These are phyloP conservation scores for Ziziphus jujuba DNA, from an alignment of 306 rosid genomes.

Conservation along the genomic window DNA sequence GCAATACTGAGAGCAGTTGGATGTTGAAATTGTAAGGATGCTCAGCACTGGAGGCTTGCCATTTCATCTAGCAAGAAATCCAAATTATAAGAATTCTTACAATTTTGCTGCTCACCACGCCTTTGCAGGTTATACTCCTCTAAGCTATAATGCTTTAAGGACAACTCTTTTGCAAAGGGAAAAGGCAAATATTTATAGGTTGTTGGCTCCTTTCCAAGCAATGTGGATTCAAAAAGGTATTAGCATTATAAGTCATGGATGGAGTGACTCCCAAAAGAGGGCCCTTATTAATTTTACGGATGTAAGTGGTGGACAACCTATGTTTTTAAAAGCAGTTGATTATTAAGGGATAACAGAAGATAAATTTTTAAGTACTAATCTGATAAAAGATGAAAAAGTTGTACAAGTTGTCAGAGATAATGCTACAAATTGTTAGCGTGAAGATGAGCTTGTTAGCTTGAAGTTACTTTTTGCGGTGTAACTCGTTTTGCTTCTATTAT, in stretches of 20 bases:
- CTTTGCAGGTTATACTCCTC: background rate
- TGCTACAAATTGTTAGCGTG: background rate
- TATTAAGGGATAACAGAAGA: background rate
- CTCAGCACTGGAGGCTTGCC: background rate
- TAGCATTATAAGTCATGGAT: too few relatives aligned
- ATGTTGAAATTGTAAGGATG: background rate
- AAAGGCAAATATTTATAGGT: too few relatives aligned
- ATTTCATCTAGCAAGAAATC: background rate
- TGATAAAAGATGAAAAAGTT: slow-evolving; percentile 1
- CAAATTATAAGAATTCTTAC: background rate
- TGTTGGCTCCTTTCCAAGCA: too few relatives aligned
- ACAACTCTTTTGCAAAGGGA: too few relatives aligned
- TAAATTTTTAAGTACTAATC: background rate
- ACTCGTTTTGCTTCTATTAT: background rate
- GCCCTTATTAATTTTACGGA: too few relatives aligned
- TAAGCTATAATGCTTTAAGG: too few relatives aligned
- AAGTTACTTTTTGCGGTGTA: background rate
- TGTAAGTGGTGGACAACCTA: too few relatives aligned
- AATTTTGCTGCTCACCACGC: background rate
- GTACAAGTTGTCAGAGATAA: slow-evolving; percentile 4
- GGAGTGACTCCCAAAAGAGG: too few relatives aligned
- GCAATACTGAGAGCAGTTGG: background rate
- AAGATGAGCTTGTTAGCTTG: background rate
- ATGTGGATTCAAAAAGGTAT: too few relatives aligned
- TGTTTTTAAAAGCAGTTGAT: too few relatives aligned